These are phyloP conservation scores for Helotiales sp. DNA, from an alignment of 2,329 filamentous ascomycete species.

Conservation along the genomic window DNA sequence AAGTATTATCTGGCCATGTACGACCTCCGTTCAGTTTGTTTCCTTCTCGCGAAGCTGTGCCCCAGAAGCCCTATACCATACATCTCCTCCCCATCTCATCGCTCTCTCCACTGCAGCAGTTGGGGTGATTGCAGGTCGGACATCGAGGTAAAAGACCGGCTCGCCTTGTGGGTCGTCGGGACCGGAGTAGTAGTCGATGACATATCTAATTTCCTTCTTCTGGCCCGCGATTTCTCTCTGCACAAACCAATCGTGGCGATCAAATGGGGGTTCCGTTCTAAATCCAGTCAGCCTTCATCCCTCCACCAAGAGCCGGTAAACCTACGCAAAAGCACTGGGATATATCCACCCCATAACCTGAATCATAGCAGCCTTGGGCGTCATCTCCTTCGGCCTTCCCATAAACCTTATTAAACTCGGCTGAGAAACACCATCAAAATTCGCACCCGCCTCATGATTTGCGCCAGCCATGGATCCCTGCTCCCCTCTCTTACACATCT, in stretches of 20 bases:
- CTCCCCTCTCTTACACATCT: constrained; percentile 75
- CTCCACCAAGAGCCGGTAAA: constrained; percentile 27
- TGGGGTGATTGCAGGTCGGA: constrained; percentile 85
- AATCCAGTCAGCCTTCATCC: constrained; percentile 20
- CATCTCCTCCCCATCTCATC: constrained; percentile 87
- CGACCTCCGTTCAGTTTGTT: constrained; percentile 16
- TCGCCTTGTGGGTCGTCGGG: constrained; percentile 76
- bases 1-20: not conserved
- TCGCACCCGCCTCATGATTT: constrained; percentile 53
- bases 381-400: constrained; percentile 85
- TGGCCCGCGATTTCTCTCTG: constrained; percentile 71
- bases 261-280: constrained; percentile 85
- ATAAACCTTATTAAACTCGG: constrained; percentile 87
- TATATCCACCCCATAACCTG: constrained; percentile 80
- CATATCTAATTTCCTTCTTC: constrained; percentile 81
- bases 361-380: constrained; percentile 86
- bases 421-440: constrained; percentile 58
- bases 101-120: constrained; percentile 79
- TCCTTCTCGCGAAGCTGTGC: constrained; percentile 37
- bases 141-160: constrained; percentile 94
- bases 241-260: constrained; percentile 97
- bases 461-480: constrained; percentile 56
- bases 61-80: constrained; percentile 70
- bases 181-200: constrained; percentile 96
- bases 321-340: constrained; percentile 78